phyloP scores from a whole-genome alignment of 306 rosid species.

The Myrica gale region DNA sequence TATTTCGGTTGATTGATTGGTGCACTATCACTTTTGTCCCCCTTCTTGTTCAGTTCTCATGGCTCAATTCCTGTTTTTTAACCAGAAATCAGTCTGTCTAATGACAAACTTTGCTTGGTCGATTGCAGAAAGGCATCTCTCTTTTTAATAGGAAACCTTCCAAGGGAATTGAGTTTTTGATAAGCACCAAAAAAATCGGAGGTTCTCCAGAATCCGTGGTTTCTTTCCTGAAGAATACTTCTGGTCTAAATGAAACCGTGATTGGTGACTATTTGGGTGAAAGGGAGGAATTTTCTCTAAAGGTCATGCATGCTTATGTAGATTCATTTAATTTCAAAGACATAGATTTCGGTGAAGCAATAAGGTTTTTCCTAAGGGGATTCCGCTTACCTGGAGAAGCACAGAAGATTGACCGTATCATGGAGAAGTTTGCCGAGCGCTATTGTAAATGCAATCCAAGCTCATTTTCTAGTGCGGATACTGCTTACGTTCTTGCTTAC shows the following conservation, averaged over 20 bases:
- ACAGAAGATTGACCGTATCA: slow-evolving; percentile 97
- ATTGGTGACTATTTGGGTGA: slow-evolving; percentile 98
- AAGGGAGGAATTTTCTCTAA: slow-evolving; percentile 87
- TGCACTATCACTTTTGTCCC: slow-evolving; percentile 7
- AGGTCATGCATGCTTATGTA: slow-evolving; percentile 99
- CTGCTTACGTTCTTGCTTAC: slow-evolving; percentile 97
- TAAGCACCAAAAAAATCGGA: slow-evolving; percentile 72
- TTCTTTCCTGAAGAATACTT: slow-evolving; percentile 74
- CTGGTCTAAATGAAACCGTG: slow-evolving; percentile 74
- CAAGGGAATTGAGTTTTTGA: slow-evolving; percentile 89
- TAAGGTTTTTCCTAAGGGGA: slow-evolving; percentile 93
- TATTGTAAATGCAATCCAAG: slow-evolving; percentile 93
- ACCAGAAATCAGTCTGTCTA: slow-evolving; percentile 26
- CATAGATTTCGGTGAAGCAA: slow-evolving; percentile 90
- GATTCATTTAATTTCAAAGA: slow-evolving; percentile 90
- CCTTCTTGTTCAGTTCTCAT: too few relatives aligned
- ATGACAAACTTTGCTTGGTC: slow-evolving; percentile 50
- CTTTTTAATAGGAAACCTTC: slow-evolving; percentile 92
- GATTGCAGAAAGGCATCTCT: slow-evolving; percentile 91
- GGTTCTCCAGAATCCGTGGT: slow-evolving; percentile 88
- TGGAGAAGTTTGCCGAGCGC: slow-evolving; percentile 99
- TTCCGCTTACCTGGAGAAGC: slow-evolving; percentile 99
- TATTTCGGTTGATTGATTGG: neutral
- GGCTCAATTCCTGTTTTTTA: neutral
- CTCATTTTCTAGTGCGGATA: slow-evolving; percentile 97